phyloP scores from a whole-genome alignment of 345 rosid species.

The Rhizophora apiculata region DNA sequence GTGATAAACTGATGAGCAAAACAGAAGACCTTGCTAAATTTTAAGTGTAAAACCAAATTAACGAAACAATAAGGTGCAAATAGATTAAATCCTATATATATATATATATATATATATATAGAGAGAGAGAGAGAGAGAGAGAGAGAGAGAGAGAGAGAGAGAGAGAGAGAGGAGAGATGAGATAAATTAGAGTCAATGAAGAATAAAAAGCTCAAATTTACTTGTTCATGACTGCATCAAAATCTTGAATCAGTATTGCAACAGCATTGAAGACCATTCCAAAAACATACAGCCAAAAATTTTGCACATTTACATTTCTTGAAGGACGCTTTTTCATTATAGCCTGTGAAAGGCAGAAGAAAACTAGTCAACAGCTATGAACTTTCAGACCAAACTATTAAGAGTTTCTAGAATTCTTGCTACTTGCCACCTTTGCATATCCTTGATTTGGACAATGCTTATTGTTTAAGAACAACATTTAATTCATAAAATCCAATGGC shows the following conservation, averaged over 20 bases:
- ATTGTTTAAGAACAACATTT: background rate
- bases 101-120: too few species aligned
- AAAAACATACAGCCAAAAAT: constrained; percentile 89
- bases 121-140: background rate
- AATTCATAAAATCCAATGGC: constrained; percentile 6
- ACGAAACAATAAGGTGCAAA: background rate
- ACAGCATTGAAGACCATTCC: constrained; percentile 95
- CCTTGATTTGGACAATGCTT: constrained; percentile 3
- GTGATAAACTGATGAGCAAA: background rate
- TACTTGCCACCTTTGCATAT: background rate
- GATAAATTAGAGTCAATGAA: background rate
- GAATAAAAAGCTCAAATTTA: constrained; percentile 29
- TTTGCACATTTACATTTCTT: constrained; percentile 92
- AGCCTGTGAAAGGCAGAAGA: constrained; percentile 57
- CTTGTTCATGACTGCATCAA: constrained; percentile 83
- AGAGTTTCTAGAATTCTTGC: background rate
- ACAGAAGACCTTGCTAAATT: background rate
- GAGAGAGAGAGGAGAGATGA: background rate
- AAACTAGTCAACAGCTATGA: constrained; percentile 2
- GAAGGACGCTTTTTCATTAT: constrained; percentile 89
- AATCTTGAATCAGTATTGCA: constrained; percentile 88
- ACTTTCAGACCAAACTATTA: constrained; percentile 2
- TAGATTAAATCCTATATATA: background rate
- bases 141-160: background rate
- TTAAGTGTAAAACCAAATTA: background rate